Conservation (phyloP, 2,329 filamentous ascomycete genomes). For the Nigrospora oryzae region DNA sequence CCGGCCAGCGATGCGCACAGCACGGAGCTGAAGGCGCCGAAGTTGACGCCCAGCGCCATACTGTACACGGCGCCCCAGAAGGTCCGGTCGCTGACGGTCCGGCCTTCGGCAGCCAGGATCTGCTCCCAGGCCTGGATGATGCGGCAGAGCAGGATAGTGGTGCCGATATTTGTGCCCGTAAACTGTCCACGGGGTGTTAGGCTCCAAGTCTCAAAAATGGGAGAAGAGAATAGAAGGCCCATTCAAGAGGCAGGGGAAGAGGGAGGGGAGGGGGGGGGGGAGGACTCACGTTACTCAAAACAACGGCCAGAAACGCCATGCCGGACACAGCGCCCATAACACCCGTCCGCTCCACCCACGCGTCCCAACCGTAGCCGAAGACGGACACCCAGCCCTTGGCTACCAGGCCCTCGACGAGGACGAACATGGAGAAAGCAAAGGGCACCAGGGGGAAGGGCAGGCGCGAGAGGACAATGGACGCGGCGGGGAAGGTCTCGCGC, state of each 20-base stretch:
- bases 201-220: background rate
- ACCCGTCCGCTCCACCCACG: constrained; percentile 63
- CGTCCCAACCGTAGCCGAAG: constrained; percentile 66
- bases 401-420: constrained; percentile 63
- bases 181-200: constrained; percentile 39
- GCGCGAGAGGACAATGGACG: constrained; percentile 54
- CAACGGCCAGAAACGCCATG: constrained; percentile 64
- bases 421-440: constrained; percentile 67
- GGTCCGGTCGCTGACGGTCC: constrained; percentile 50
- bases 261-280: no score
- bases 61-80: constrained; percentile 69
- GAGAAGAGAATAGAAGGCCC: background rate
- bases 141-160: constrained; percentile 63
- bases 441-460: constrained; percentile 61
- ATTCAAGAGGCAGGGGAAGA: background rate
- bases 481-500: constrained; percentile 64
- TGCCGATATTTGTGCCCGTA: constrained; percentile 69
- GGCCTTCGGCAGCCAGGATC: constrained; percentile 39
- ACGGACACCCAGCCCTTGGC: constrained; percentile 68
- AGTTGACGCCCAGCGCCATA: constrained; percentile 70
- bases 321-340: constrained; percentile 60
- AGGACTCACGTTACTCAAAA: constrained; percentile 62
- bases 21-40: constrained; percentile 63
- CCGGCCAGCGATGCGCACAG: constrained; percentile 67
- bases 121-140: constrained; percentile 60